Percentiles rank a stretch among this genome's conserved stretches.
These are phyloP conservation scores for Penicillium capsulatum DNA, from an alignment of 2,329 filamentous ascomycete genomes.

Conservation along the genomic window DNA sequence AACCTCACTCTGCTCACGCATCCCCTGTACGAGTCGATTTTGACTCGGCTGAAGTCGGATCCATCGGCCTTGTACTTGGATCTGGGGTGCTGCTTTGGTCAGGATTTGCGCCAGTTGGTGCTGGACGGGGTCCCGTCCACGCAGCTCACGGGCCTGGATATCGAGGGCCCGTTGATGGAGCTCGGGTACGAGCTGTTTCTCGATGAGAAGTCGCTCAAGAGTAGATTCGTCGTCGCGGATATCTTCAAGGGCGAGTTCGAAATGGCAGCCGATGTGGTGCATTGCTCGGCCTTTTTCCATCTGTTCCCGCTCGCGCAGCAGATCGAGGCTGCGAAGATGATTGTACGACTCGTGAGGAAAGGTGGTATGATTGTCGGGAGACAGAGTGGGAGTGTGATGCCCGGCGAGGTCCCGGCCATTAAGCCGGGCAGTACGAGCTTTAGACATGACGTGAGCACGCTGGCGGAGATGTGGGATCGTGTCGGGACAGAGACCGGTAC, in stretches of 20 bases:
- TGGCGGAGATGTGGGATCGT: conserved; percentile 21
- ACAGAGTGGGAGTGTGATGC: conserved; percentile 20
- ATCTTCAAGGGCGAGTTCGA: conserved; percentile 17
- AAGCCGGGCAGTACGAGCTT: conserved; percentile 7
- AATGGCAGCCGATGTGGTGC: conserved; percentile 28
- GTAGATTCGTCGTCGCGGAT: conserved; percentile 37
- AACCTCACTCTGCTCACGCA: conserved; percentile 36
- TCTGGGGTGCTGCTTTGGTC: conserved; percentile 43
- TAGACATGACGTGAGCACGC: conserved; percentile 11
- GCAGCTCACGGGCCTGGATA: conserved; percentile 35
- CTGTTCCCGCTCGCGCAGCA: conserved; percentile 39
- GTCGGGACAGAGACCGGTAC: conserved; percentile 17
- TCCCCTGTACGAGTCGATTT: conserved; percentile 29
- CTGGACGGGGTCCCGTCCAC: conserved; percentile 31
- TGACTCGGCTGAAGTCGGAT: conserved; percentile 18
- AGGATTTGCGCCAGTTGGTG: conserved; percentile 44
- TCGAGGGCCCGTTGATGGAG: conserved; percentile 38
- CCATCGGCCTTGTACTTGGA: conserved; percentile 37
- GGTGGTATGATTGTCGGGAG: conserved; percentile 21
- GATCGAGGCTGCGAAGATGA: conserved; percentile 10
- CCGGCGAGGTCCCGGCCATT: conserved; percentile 13
- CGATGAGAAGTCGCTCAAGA: conserved; percentile 32
- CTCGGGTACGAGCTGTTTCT: conserved; percentile 43
- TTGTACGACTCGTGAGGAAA: conserved; percentile 17
- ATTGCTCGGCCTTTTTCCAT: conserved; percentile 41